phyloP scores from a whole-genome alignment of 345 rosid species.

The Physaria fendleri region DNA sequence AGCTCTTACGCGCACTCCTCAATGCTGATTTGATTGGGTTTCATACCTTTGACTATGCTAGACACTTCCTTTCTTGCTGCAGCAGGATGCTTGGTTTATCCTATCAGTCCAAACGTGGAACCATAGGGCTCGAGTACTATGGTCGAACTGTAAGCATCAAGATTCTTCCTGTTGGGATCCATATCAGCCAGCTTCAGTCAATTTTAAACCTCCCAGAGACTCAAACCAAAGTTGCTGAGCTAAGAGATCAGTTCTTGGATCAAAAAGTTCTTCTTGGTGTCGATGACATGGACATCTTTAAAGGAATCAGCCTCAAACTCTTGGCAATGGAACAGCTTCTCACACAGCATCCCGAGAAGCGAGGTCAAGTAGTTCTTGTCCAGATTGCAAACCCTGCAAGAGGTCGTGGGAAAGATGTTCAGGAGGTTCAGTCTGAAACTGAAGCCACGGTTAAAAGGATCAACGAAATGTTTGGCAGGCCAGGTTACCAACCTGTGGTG shows the following conservation, averaged over 20 bases:
- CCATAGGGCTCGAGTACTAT: constrained; percentile 80
- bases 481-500: constrained; percentile 70
- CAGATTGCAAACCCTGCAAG: constrained; percentile 97
- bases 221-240: constrained; percentile 54
- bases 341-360: constrained; percentile 55
- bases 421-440: constrained; percentile 76
- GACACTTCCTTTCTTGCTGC: constrained; percentile 91
- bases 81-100: constrained; percentile 93
- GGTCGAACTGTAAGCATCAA: constrained; percentile 88
- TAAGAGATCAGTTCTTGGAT: constrained; percentile 50
- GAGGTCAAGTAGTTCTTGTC: constrained; percentile 74
- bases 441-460: constrained; percentile 61
- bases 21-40: constrained; percentile 84
- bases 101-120: constrained; percentile 86
- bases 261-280: constrained; percentile 79
- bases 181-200: constrained; percentile 73
- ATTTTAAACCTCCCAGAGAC: constrained; percentile 73
- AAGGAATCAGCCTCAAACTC: constrained; percentile 88
- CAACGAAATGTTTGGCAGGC: constrained; percentile 65
- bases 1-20: constrained; percentile 73
- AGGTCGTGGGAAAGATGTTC: constrained; percentile 84
- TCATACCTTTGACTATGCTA: constrained; percentile 93
- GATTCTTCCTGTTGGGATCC: constrained; percentile 93
- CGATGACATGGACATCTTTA: constrained; percentile 94
- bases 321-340: constrained; percentile 95